phyloP scores from a whole-genome alignment of 2,329 filamentous ascomycete species.

The Paraconiothyrium brasiliense region DNA sequence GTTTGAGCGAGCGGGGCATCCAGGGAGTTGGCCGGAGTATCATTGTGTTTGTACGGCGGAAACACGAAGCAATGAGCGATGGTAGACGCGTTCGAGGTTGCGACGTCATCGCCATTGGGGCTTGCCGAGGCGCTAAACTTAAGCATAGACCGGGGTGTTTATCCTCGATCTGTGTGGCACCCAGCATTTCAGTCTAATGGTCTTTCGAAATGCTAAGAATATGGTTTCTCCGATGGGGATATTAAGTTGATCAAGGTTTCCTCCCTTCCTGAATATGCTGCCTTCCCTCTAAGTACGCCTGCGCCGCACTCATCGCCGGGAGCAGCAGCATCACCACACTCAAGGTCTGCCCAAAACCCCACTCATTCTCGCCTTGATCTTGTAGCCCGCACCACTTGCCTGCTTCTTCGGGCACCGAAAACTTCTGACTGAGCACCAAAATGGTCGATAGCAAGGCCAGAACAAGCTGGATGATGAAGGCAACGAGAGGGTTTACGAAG shows the following conservation, averaged over 20 bases:
- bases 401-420: constrained; percentile 31
- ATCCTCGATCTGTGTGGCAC: too few species aligned
- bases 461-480: constrained; percentile 38
- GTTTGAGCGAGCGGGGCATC: constrained; percentile 5
- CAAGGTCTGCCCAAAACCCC: constrained; percentile 45
- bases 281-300: constrained; percentile 40
- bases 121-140: not conserved
- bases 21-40: constrained; percentile 15
- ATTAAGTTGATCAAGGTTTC: not conserved
- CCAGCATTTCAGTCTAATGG: too few species aligned
- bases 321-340: constrained; percentile 41
- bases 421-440: constrained; percentile 41
- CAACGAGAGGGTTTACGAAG: constrained; percentile 40
- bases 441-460: constrained; percentile 34
- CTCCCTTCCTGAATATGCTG: constrained; percentile 31
- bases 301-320: constrained; percentile 35
- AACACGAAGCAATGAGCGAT: not conserved
- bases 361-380: constrained; percentile 36
- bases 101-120: constrained; percentile 7
- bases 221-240: too few species aligned
- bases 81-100: constrained; percentile 5
- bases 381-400: constrained; percentile 35
- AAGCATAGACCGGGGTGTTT: not conserved
- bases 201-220: too few species aligned
- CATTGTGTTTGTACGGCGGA: constrained; percentile 15